Evolutionary conservation across 208 protist genomes (phyloP).

Genomic region (Jaenimonas drosophilae): DNA sequence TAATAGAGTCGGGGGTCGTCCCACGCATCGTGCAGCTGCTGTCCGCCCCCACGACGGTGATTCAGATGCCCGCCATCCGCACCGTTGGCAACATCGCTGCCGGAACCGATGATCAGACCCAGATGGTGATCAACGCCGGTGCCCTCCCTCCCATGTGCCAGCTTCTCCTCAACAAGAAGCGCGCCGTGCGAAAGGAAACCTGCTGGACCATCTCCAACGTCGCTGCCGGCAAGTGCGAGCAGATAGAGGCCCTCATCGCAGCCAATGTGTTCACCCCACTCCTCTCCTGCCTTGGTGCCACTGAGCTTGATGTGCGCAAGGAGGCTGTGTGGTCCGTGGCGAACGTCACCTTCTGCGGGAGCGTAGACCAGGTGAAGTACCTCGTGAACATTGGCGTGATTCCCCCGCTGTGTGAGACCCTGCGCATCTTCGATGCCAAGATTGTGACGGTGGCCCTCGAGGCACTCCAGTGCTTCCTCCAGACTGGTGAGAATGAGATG

Average conservation of each 20-base stretch:
- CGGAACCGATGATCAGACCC: conserved; percentile 95
- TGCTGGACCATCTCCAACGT: conserved; percentile 99
- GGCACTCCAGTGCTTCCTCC: conserved; percentile 95
- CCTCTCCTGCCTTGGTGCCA: conserved; percentile 69
- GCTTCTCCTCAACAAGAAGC: conserved; percentile 80
- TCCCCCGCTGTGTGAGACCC: conserved; percentile 88
- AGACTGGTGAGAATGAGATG: conserved; percentile 50
- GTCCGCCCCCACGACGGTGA: conserved; percentile 26
- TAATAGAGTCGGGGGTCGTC: conserved; percentile 89
- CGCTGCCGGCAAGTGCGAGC: conserved; percentile 90
- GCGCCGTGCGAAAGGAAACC: conserved; percentile 95
- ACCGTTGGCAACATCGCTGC: conserved; percentile 98
- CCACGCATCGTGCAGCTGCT: conserved; percentile 92
- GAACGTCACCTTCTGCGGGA: conserved; percentile 93
- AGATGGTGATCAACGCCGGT: conserved; percentile 91
- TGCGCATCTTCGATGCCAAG: conserved; percentile 81
- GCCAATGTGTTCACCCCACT: conserved; percentile 90
- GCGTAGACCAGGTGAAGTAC: conserved; percentile 83
- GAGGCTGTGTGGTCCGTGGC: conserved; percentile 97
- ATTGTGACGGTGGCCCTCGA: conserved; percentile 94
- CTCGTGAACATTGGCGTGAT: conserved; percentile 88
- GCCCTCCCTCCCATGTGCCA: conserved; percentile 61
- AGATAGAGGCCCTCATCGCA: conserved; percentile 92
- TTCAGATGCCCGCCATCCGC: conserved; percentile 94
- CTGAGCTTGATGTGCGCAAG: conserved; percentile 95